These are phyloP conservation scores for Xanthoceras sorbifolium DNA, from an alignment of 345 rosid species.

Conservation along the genomic window DNA sequence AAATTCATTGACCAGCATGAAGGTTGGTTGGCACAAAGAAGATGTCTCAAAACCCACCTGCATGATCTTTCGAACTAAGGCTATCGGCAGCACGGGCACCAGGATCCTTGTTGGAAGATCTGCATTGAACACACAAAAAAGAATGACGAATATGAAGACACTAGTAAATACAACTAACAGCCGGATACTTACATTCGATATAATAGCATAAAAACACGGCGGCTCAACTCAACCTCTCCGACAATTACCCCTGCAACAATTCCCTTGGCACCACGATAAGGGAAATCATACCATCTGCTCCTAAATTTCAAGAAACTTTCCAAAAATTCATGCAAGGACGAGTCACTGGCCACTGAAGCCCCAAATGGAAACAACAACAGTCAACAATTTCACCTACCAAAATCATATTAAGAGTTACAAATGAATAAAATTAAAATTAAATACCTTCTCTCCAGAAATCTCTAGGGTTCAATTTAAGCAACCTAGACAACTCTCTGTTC, in stretches of 20 bases:
- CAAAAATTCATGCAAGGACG: conserved; percentile 74
- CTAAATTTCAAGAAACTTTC: conserved; percentile 81
- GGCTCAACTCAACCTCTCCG: conserved; percentile 76
- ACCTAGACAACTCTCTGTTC: conserved; percentile 74
- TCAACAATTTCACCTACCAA: background rate
- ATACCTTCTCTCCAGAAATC: conserved; percentile 88
- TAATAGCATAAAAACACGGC: conserved; percentile 84
- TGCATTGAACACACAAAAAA: conserved; percentile 25
- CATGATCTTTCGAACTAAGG: conserved; percentile 73
- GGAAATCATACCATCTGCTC: conserved; percentile 97
- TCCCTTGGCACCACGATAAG: conserved; percentile 82
- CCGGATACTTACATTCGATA: conserved; percentile 74
- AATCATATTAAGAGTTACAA: background rate
- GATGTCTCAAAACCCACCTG: conserved; percentile 46
- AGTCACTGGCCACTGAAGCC: conserved; percentile 69
- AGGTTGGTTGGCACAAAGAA: background rate
- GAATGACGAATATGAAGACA: background rate
- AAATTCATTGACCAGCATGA: background rate
- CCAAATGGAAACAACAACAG: conserved; percentile 9
- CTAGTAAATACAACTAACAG: conserved; percentile 9
- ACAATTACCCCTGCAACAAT: conserved; percentile 85
- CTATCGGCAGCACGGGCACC: conserved; percentile 73
- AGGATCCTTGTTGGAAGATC: conserved; percentile 89
- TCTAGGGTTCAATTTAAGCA: conserved; percentile 78
- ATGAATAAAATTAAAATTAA: background rate